Evolutionary conservation across 805 yeast genomes (phyloP).

Genomic region (Myxozyma mucilagina): DNA sequence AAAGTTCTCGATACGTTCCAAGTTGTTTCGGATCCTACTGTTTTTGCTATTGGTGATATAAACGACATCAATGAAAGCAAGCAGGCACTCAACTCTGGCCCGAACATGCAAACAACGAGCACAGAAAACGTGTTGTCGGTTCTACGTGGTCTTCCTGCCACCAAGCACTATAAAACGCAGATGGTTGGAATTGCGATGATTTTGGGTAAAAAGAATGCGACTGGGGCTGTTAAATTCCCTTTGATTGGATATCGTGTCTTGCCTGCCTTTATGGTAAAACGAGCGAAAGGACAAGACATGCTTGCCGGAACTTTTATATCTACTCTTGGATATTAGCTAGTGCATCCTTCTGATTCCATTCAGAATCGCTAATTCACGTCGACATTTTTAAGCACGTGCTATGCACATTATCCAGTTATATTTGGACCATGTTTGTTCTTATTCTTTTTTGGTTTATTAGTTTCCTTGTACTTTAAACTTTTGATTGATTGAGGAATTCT

Average conservation of each 20-base stretch:
- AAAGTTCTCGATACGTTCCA: constrained; percentile 7
- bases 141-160: not conserved
- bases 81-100: constrained; percentile 2
- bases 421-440: no score
- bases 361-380: no score
- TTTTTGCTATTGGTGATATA: constrained; percentile 22
- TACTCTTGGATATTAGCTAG: not conserved
- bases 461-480: no score
- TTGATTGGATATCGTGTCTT: constrained; percentile 5
- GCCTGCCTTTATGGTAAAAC: not conserved
- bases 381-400: no score
- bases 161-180: not conserved
- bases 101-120: not conserved
- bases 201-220: constrained; percentile 1
- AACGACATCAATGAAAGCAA: constrained; percentile 14
- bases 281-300: constrained; percentile 3
- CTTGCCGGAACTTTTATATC: not conserved
- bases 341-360: not conserved
- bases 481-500: no score
- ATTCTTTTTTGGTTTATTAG: no score
- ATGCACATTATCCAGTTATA: no score
- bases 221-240: constrained; percentile 6
- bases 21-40: not conserved
- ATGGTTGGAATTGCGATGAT: not conserved
- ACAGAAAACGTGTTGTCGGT: constrained; percentile 2